Percentiles rank a stretch among this genome's conserved stretches.
Conservation (phyloP, 176 grass and related monocot genomes). For the Oryza brachyantha region DNA sequence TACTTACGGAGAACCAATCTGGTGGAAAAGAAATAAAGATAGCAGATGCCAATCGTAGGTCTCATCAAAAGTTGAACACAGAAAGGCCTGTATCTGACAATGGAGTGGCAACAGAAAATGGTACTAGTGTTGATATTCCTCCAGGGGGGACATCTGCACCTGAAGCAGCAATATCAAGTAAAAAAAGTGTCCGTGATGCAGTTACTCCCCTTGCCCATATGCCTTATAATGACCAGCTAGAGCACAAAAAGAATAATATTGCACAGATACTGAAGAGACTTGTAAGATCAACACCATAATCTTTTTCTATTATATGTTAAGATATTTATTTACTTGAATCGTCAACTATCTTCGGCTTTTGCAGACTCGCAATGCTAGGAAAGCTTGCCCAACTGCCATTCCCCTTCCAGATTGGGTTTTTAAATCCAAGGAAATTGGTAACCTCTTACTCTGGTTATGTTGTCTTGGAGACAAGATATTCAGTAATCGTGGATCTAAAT, state of each 20-base stretch:
- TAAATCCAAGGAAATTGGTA: constrained; percentile 81
- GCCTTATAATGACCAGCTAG: constrained; percentile 83
- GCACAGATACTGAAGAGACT: constrained; percentile 75
- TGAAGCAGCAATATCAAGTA: constrained; percentile 35
- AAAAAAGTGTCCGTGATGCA: constrained; percentile 59
- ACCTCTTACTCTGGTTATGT: constrained; percentile 21
- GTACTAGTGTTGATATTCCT: constrained; percentile 26
- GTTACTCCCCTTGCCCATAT: constrained; percentile 88
- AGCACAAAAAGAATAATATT: constrained; percentile 75
- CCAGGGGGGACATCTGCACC: constrained; percentile 32
- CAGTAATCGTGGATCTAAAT: neutral
- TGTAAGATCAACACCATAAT: constrained; percentile 48
- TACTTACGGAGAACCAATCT: constrained; percentile 56
- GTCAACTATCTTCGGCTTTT: neutral
- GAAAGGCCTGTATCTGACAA: constrained; percentile 27
- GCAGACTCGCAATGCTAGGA: constrained; percentile 96
- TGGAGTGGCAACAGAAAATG: constrained; percentile 34
- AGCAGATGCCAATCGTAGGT: constrained; percentile 73
- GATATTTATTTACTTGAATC: constrained; percentile 9
- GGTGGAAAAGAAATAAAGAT: constrained; percentile 87
- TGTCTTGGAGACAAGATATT: neutral
- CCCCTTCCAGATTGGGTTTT: constrained; percentile 83
- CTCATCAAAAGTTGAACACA: constrained; percentile 48
- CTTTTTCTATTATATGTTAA: neutral
- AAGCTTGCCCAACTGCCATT: constrained; percentile 83